Base-by-base conservation (phyloP, 2,329 filamentous ascomycete genomes). In the Paramyrothecium roridum region DNA sequence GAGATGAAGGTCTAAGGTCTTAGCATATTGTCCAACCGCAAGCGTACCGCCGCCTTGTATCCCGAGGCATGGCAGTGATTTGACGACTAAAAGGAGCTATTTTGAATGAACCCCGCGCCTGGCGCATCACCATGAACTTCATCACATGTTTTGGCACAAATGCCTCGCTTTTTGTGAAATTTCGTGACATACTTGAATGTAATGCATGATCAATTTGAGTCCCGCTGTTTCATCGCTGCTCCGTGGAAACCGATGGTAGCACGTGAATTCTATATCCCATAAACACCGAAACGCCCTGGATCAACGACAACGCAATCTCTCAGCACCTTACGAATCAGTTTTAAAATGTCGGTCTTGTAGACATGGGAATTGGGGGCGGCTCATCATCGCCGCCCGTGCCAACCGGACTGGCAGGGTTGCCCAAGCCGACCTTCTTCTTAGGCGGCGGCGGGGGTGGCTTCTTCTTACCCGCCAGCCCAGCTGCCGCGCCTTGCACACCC, bases 1-100 rank as follows among this genome's bases (percentile, higher is more conserved):
- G 88, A 89, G 80, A 86, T 86, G 82, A 98, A 99, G 90, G 92
- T 98, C 66, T 99, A 93, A 82, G 64, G 17, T 55, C 40, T 40
- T 54, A 34, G 21, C 46, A 53, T 59, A 30, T 37, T 55, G 48
- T 58, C 52, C 50, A 43, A 43, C n/a, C 37, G 37, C 37, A 43
- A 43, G 37, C 37, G 37, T 43, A 43, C 37, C 37, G 37, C n/a
- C n/a, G 13, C 37, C 37, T 43, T 43, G 37, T 19, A 43, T 16
- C 26, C 37, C 37, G 16, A 43, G 37, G 37, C 13, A 43, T 19
- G 37, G 37, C 37, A 43, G n/a, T 43, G 37, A 43, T 43, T 43
- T 43, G n/a, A 43, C 7, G 37, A 43, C 37, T 8, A 43, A 43
- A 43, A 43, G 37, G 37, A 43, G 37, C 37, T 19, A 30, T 43